Percentiles rank a stretch among this genome's conserved stretches.
Conservation (phyloP, 495 filamentous ascomycete species). For the Mycothermus thermophilus region DNA sequence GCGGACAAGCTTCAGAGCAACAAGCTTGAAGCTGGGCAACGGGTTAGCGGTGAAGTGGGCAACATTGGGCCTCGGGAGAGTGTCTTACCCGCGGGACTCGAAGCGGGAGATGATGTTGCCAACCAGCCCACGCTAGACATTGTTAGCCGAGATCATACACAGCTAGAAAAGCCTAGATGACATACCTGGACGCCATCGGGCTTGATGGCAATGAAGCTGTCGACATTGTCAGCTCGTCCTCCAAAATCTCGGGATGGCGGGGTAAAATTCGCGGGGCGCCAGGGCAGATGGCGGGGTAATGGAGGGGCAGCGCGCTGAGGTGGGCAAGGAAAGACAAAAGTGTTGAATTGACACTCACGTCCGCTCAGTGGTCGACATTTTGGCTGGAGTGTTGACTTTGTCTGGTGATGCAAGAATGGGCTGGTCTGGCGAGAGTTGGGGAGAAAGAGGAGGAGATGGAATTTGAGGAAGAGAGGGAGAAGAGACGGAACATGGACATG, state of each 20-base stretch:
- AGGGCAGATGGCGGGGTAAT: constrained; percentile 19
- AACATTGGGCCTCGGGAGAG: no score
- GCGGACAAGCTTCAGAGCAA: constrained; percentile 82
- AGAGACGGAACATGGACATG: no score
- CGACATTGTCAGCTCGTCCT: constrained; percentile 34
- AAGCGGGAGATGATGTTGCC: constrained; percentile 95
- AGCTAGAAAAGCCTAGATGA: constrained; percentile 1
- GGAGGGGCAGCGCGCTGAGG: constrained; percentile 11
- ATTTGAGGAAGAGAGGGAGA: constrained; percentile 23
- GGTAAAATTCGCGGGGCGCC: constrained; percentile 8
- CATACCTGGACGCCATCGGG: constrained; percentile 96
- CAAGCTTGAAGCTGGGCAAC: constrained; percentile 89
- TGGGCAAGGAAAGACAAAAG: constrained; percentile 3
- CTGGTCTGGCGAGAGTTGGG: constrained; percentile 27
- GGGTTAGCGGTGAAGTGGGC: no score
- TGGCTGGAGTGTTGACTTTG: constrained; percentile 32
- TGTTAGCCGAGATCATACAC: constrained; percentile 13
- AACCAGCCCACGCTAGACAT: constrained; percentile 74
- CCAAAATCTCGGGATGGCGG: constrained; percentile 9
- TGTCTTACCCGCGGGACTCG: constrained; percentile 81
- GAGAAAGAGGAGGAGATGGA: constrained; percentile 15
- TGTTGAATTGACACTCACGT: constrained; percentile 51
- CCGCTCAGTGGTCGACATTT: constrained; percentile 74
- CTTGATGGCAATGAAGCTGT: constrained; percentile 98
- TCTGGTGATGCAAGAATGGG: constrained; percentile 16